Conservation (phyloP, 2,329 filamentous ascomycete species). For the Microsporum audouinii region DNA sequence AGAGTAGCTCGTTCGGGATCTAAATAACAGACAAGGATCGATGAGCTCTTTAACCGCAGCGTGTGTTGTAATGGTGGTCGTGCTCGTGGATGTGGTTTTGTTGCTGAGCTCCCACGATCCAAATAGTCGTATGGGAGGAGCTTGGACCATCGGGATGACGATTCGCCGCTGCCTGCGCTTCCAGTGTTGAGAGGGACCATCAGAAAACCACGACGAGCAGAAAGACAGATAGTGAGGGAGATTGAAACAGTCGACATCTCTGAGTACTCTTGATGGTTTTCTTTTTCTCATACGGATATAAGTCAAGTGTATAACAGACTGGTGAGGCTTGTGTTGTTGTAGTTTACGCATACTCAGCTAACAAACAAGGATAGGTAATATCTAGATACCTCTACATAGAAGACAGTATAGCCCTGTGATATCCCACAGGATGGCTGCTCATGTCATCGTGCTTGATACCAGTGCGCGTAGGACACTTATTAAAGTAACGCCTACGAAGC, state of each 20-base stretch:
- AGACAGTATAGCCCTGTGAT: neutral
- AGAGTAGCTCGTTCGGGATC: neutral
- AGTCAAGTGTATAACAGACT: neutral
- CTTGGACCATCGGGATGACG: constrained; percentile 28
- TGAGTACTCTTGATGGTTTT: neutral
- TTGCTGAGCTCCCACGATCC: neutral
- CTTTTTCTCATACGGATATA: neutral
- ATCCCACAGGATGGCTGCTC: constrained; percentile 56
- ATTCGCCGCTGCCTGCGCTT: constrained; percentile 16
- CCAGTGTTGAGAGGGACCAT: neutral
- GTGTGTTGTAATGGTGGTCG: neutral
- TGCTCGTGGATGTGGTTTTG: neutral
- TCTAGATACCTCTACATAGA: neutral
- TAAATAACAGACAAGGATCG: neutral
- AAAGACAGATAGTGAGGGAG: neutral
- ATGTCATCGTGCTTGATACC: constrained; percentile 77
- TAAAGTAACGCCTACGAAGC: constrained; percentile 71
- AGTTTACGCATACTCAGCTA: neutral
- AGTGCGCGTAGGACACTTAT: constrained; percentile 65
- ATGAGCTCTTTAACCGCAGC: neutral
- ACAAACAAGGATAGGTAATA: neutral
- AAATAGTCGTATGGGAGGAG: constrained; percentile 13
- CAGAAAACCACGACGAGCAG: neutral
- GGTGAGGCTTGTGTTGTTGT: neutral
- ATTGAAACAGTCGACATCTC: neutral